phyloP scores from a whole-genome alignment of 2,329 filamentous ascomycete genomes.

The Pseudogymnoascus sp. region DNA sequence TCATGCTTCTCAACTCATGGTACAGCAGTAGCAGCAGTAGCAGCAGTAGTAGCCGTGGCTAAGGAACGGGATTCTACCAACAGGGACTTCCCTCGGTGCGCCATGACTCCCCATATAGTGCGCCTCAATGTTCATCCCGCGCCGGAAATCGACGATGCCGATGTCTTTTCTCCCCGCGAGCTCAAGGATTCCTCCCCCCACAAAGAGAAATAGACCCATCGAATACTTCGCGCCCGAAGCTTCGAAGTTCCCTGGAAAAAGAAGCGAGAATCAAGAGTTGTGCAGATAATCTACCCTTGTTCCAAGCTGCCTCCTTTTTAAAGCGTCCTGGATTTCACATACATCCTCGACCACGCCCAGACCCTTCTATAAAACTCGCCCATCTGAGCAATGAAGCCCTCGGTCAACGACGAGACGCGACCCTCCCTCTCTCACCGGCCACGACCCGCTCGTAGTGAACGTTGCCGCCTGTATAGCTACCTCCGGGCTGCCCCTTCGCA shows the following conservation, averaged over 20 bases:
- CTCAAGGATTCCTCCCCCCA: background rate
- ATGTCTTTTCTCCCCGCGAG: background rate
- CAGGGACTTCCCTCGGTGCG: background rate
- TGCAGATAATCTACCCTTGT: background rate
- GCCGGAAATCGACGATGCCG: background rate
- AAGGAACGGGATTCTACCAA: background rate
- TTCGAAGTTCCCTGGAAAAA: background rate
- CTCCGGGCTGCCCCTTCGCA: background rate
- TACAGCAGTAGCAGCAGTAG: too few species aligned
- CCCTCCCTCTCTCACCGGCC: background rate
- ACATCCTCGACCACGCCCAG: background rate
- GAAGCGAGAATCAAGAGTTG: constrained; percentile 4
- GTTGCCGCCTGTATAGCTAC: background rate
- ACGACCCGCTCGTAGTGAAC: background rate
- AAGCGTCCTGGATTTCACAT: background rate
- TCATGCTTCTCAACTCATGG: background rate
- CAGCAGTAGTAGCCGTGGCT: background rate
- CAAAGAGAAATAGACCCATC: background rate
- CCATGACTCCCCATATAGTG: background rate
- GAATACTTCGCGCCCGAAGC: background rate
- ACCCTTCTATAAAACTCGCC: background rate
- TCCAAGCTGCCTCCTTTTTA: background rate
- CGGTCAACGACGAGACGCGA: background rate
- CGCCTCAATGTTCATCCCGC: background rate
- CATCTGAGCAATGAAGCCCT: background rate